Evolutionary conservation across 2,329 filamentous ascomycete species (phyloP), one percentile per base, ranked within the genome.

Genomic region (Orbilia blumenaviensis): DNA sequence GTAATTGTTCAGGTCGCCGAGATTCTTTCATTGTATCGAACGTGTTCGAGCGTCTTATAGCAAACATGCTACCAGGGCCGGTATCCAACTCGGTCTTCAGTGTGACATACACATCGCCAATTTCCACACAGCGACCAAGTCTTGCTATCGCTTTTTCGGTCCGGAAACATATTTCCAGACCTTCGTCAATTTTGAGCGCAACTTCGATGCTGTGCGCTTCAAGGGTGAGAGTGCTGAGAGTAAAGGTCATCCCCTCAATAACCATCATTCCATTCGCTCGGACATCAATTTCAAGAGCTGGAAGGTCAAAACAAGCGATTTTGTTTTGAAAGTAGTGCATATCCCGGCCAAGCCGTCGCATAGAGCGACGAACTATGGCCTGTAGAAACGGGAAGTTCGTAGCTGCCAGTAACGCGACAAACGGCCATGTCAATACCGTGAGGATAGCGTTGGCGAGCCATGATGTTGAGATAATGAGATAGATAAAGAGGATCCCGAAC

Each of bases 211-310:
- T 86, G 81, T 87, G 85, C 1, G 85, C 85, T 3, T 85, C 83
- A 25, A 86, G 81, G 2, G 84, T 87, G 66, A 88, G 78, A 4
- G 82, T 85, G 0, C 85, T 86, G 2, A 87, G 79, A 0, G 83
- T 85, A n/a, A 88, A 81, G 0, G 86, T 87, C 2, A 86, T 79
- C 0, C 86, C 86, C n/a, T 86, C 82, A 42, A 87, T 82, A 5
- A 86, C 85, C 78, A 88, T 84, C 16, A 87, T 80, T 0, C 86
- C 86, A 77, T 86, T 83, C 12, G 87, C 85, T 25, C 86, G 85
- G 0, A 84, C 86, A 78, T 88, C 86, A 46, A 88, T 87, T 78
- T 87, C 86, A 62, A 88, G 79, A 0, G 86, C 86, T 0, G 86
- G 85, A 3, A 77, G 41, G 52, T 67, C 67, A 18, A 77, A 77